Base-by-base conservation (phyloP, 2,329 filamentous ascomycete species). In the Fusarium compactum region DNA sequence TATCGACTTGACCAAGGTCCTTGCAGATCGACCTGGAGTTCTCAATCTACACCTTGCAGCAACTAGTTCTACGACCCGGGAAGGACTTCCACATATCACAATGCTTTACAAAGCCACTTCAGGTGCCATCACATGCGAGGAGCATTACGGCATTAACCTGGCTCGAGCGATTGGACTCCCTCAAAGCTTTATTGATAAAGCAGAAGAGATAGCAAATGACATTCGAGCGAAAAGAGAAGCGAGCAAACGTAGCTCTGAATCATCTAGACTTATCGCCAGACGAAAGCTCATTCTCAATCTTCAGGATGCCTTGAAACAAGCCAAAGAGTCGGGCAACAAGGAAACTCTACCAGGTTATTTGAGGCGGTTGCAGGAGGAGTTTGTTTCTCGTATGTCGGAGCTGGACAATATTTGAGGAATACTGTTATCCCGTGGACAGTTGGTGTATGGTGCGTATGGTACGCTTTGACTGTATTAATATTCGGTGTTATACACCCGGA, bases 101-200 rank as follows among this genome's bases (percentile, higher is more conserved):
- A 98, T 98, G 94, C 84, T 96, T 0, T 98, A 98, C 81, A 95
- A 90, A 69, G 87, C 98, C 40, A 85, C 88, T 1, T 86, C 91
- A 16, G 95, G 96, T 0, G 88, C 87, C 0, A 87, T 93, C 2
- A 82, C 88, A 59, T 89, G 93, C 58, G 83, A 89, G 47, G 71
- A 78, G 6, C 90, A 94, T 71, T 99, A 99, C 74, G 96, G 96
- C 0, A 86, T 98, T n/a, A 86, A 90, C 1, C 85, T 98, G 6
- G 94, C 95, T 0, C 88, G 89, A 32, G 87, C 94, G 0, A 85
- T 96, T 25, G 90, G 92, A 1, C 85, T 97, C 9, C 94, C 95
- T 0, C 78, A 85, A 0, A 80, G 81, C 2, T 88, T 97, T 5
- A 82, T 97, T 4, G 82, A 90, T 9, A 84, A 87, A 32, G 95